phyloP scores from a whole-genome alignment of 2,329 filamentous ascomycete genomes.

The Fusarium euwallaceae region DNA sequence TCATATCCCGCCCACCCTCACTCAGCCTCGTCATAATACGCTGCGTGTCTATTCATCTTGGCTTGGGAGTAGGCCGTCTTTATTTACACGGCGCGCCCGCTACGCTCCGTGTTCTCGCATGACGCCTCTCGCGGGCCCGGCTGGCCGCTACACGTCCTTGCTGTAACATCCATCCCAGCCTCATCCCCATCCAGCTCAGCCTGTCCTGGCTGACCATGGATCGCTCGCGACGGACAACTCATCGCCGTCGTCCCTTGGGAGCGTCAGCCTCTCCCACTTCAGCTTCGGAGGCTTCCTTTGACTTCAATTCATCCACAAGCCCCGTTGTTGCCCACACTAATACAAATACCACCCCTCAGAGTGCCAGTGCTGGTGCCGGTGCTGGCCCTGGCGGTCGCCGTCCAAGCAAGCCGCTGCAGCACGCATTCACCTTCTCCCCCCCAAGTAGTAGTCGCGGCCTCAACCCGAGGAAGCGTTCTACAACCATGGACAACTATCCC shows the following conservation, averaged over 20 bases:
- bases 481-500: constrained; percentile 57
- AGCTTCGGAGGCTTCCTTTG: constrained; percentile 49
- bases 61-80: not conserved
- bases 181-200: constrained; percentile 37
- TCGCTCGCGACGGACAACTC: constrained; percentile 53
- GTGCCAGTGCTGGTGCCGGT: constrained; percentile 41
- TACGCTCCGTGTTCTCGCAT: constrained; percentile 41
- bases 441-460: constrained; percentile 47
- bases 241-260: constrained; percentile 50
- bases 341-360: constrained; percentile 51
- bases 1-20: constrained; percentile 40
- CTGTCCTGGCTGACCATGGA: constrained; percentile 53
- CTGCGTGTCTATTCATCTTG: constrained; percentile 18
- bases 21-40: constrained; percentile 33
- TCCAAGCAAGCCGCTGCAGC: constrained; percentile 52
- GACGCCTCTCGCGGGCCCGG: constrained; percentile 45
- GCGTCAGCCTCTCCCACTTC: constrained; percentile 53
- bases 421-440: constrained; percentile 55
- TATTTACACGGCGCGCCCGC: constrained; percentile 30
- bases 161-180: constrained; percentile 48
- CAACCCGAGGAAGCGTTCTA: constrained; percentile 58
- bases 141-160: constrained; percentile 48
- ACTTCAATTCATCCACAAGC: constrained; percentile 49
- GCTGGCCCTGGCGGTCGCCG: constrained; percentile 38
- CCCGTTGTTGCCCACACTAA: constrained; percentile 51